Base-by-base conservation (phyloP, 75 land plant genomes). In the Pseudotsuga menziesii region DNA sequence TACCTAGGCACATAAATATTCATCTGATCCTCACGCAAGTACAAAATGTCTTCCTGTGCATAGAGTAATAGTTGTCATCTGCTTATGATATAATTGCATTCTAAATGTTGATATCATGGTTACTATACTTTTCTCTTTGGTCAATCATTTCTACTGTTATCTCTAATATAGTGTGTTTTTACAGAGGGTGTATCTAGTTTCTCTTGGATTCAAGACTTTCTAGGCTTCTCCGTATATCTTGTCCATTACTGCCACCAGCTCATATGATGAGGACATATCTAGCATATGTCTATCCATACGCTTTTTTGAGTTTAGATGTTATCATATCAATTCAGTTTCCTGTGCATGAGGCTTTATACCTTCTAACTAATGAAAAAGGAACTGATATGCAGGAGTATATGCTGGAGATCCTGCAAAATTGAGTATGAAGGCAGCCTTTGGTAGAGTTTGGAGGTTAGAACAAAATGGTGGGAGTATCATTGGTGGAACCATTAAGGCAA, bases 381-480 rank as follows among this genome's bases (percentile, higher is more conserved):
- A 69, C 8, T 41, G 52, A 54, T 44, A 25, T 87, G 79, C 82
- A 96, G 99, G 99, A 61, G 99, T 96, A 36, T 96, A 96, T 88
- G 99, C 99, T 27, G 99, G 99, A 11, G 91, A 96, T 86, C 99
- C 99, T 80, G 71, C 99, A 57, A 94, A 94, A 76, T 74, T 94
- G 75, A 96, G 99, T 41, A 96, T 96, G 97, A 96, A 94, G 80
- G 97, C 98, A 64, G 99, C 99, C 79, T 96, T 96, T 80, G 99
- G 98, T 19, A 96, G 89, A 79, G 95, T 96, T 70, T 96, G 99
- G 97, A 87, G 80, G 78, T 80, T 96, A 23, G 99, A 96, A 76
- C 83, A 96, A 59, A 87, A 62, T 62, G 97, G 97, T 62, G 97
- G 99, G 55, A 96, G 99, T 61, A 96, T 96, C 32, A 89, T 94